Conservation (phyloP, 805 yeast species). For the Cyberlindnera suaveolens region DNA sequence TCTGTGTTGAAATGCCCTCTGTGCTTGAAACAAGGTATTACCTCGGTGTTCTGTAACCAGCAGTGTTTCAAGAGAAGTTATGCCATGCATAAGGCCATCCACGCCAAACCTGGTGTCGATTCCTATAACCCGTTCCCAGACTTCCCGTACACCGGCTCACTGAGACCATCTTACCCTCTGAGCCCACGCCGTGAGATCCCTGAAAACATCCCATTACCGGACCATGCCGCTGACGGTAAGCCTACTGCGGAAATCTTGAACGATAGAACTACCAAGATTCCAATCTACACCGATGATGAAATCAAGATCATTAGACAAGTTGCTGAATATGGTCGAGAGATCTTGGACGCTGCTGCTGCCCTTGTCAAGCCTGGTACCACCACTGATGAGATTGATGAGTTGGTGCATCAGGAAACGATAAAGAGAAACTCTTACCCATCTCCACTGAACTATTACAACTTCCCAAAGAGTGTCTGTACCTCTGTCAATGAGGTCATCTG, state of each 20-base stretch:
- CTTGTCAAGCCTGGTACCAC: slow-evolving; percentile 83
- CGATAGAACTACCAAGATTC: slow-evolving; percentile 63
- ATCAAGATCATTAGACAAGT: slow-evolving; percentile 70
- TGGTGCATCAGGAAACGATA: slow-evolving; percentile 83
- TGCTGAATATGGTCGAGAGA: slow-evolving; percentile 75
- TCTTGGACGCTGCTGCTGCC: slow-evolving; percentile 84
- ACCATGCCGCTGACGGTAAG: slow-evolving; percentile 74
- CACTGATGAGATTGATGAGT: slow-evolving; percentile 83
- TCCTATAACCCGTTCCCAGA: slow-evolving; percentile 84
- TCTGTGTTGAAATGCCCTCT: slow-evolving; percentile 85
- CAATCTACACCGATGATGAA: slow-evolving; percentile 57
- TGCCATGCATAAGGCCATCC: slow-evolving; percentile 69
- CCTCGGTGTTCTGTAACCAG: slow-evolving; percentile 73
- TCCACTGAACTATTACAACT: slow-evolving; percentile 89
- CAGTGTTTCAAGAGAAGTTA: slow-evolving; percentile 72
- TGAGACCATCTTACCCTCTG: slow-evolving; percentile 79
- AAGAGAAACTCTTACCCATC: slow-evolving; percentile 91
- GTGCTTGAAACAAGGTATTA: slow-evolving; percentile 67
- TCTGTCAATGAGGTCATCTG: slow-evolving; percentile 94
- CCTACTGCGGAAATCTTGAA: slow-evolving; percentile 74
- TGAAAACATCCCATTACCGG: slow-evolving; percentile 66
- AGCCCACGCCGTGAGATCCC: slow-evolving; percentile 69
- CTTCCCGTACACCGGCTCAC: slow-evolving; percentile 63
- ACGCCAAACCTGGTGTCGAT: slow-evolving; percentile 53
- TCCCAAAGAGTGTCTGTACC: slow-evolving; percentile 88